Evolutionary conservation across 805 yeast genomes (phyloP), one percentile per base, ranked within the genome.

Genomic region (Candida boleticola): DNA sequence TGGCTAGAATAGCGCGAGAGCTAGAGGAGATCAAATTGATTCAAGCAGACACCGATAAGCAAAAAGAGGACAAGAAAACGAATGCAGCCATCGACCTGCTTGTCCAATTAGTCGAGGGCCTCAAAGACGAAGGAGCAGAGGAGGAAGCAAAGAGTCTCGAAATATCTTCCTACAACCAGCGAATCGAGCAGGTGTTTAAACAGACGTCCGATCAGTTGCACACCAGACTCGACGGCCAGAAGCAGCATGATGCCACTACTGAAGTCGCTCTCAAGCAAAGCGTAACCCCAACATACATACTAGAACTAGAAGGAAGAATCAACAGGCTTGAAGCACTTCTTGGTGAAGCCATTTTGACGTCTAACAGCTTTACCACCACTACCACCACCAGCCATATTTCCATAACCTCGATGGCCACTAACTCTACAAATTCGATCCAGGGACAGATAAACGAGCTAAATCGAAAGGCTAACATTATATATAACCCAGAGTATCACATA

Each of bases 1-100:
- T 74, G 27, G 58, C 58, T 5, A 46, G 78, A 33, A 64, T 74
- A 22, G 49, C 58, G 4, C 50, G 56, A 10, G 79, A 74, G 43
- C 44, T 74, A 32, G 57, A 57, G n/a, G 74, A 69, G 42, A 43
- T 72, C 2, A 50, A 58, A 36, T 41, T 49, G 4, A 54, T 47
- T 16, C 42, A 52, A 7, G 37, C 44, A 4, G 10, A 11, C 7
- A 32, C 4, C 17, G 11, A n/a, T 10, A 26, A 7, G 21, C 26
- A 25, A 30, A 19, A 33, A 5, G 45, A 33, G 3, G 29, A 25
- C 10, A 20, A 27, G 2, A 23, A 35, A 7, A 39, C 39, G 18
- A 33, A 25, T n/a, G 21, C 23, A 3, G 22, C 33, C n/a, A 27
- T 37, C 38, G 36, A 30, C 37, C n/a, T 49, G 23, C 29, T 44